A percentile compares a stretch with the other conserved stretches of the same genome.
phyloP scores from a whole-genome alignment of 2,329 filamentous ascomycete genomes.

The Gaeumannomyces sp. region DNA sequence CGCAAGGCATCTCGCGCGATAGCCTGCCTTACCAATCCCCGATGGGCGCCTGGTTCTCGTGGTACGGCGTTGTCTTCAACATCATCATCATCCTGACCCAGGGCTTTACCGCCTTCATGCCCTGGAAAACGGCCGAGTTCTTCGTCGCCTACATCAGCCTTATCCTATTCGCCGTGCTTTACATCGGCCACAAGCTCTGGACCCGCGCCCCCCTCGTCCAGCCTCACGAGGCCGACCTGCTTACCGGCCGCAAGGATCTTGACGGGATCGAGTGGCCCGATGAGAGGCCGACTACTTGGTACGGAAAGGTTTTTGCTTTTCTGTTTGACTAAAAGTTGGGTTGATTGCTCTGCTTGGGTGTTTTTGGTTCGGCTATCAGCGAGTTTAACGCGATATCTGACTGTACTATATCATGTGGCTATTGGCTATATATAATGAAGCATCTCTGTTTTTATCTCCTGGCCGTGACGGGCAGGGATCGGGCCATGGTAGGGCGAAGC shows the following conservation, averaged over 20 bases:
- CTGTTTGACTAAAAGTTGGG: background rate
- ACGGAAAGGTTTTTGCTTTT: conserved; percentile 1
- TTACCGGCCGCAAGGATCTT: conserved; percentile 16
- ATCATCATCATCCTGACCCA: conserved; percentile 59
- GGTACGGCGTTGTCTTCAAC: conserved; percentile 61
- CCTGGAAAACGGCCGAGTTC: conserved; percentile 53
- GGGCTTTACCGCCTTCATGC: conserved; percentile 62
- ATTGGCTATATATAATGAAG: background rate
- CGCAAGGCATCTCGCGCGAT: conserved; percentile 50
- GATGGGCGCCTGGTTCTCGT: conserved; percentile 58
- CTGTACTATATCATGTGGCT: background rate
- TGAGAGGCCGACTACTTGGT: background rate
- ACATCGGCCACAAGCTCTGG: conserved; percentile 52
- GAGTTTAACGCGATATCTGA: background rate
- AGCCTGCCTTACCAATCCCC: conserved; percentile 55
- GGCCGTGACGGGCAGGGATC: too few relatives aligned
- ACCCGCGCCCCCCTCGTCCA: conserved; percentile 41
- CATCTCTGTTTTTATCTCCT: background rate
- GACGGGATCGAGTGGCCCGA: conserved; percentile 4
- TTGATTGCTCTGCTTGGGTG: background rate
- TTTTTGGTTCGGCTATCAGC: background rate
- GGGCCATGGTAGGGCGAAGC: too few relatives aligned
- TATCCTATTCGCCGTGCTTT: conserved; percentile 56
- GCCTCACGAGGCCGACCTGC: conserved; percentile 53
- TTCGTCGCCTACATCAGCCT: conserved; percentile 60